Percentiles rank a stretch among this genome's conserved stretches.
phyloP scores from a whole-genome alignment of 2,329 filamentous ascomycete species.

The Ophiostoma pallidulum region DNA sequence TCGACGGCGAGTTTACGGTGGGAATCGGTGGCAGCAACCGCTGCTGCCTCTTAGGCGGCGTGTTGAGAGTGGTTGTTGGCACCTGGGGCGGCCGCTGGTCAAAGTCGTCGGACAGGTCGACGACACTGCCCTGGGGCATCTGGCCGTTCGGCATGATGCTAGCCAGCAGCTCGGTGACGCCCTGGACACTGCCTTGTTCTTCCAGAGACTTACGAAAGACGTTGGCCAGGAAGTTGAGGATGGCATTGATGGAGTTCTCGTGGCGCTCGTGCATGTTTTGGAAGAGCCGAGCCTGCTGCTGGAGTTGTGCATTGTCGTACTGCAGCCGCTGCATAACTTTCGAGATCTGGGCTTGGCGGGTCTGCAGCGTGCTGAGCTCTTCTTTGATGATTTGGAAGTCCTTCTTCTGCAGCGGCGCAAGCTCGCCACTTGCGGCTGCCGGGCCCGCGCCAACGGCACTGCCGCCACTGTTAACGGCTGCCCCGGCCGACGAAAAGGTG shows the following conservation, averaged over 20 bases:
- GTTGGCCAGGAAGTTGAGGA: conserved; percentile 90
- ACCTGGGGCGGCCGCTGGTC: conserved; percentile 37
- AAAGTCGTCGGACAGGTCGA: conserved; percentile 54
- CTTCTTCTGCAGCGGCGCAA: conserved; percentile 50
- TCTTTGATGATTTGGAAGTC: conserved; percentile 69
- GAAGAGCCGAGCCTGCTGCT: conserved; percentile 79
- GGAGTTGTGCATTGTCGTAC: conserved; percentile 78
- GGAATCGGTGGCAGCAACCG: conserved; percentile 48
- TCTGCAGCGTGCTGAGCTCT: conserved; percentile 72
- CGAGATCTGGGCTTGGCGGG: conserved; percentile 79
- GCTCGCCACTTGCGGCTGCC: conserved; percentile 26
- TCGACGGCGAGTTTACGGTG: conserved; percentile 17
- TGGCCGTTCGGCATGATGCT: conserved; percentile 56
- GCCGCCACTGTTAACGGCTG: conserved; percentile 6
- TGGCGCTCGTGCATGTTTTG: conserved; percentile 92
- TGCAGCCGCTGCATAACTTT: conserved; percentile 71
- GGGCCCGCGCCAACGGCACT: conserved; percentile 7
- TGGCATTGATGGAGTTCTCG: conserved; percentile 98
- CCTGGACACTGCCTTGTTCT: conserved; percentile 65
- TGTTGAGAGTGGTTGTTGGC: conserved; percentile 24
- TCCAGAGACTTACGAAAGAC: conserved; percentile 93
- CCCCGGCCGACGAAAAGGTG: conserved; percentile 29
- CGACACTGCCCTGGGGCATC: conserved; percentile 42
- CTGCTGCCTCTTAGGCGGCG: conserved; percentile 41
- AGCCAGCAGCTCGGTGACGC: conserved; percentile 75